phyloP scores from a whole-genome alignment of 1,284 basidiomycete genomes.

The Lignosus rhinocerotis region DNA sequence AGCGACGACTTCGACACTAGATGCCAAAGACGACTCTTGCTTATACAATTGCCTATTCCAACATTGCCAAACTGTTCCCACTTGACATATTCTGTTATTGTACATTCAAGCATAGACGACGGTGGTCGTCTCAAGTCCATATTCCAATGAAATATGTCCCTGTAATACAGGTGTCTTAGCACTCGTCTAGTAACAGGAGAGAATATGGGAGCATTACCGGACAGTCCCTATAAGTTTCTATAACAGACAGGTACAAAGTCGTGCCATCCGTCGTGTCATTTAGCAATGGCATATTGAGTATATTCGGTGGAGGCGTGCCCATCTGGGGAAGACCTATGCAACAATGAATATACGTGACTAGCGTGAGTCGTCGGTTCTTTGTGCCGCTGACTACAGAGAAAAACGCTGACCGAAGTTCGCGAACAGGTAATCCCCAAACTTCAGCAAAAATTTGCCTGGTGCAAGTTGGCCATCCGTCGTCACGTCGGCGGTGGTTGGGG shows the following conservation, averaged over 20 bases:
- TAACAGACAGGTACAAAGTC: conserved; percentile 17
- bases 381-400: too few species aligned
- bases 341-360: too few species aligned
- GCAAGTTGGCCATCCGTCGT: conserved; percentile 17
- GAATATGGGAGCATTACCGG: conserved; percentile 5
- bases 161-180: neutral
- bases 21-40: too few species aligned
- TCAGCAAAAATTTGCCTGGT: conserved; percentile 20
- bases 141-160: conserved; percentile 18
- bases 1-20: too few species aligned
- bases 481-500: conserved; percentile 16
- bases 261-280: conserved; percentile 1
- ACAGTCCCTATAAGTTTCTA: conserved; percentile 19
- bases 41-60: too few species aligned
- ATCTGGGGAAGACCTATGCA: conserved; percentile 14
- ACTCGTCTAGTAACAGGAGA: too few species aligned
- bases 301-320: conserved; percentile 14
- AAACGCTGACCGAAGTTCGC: conserved; percentile 25
- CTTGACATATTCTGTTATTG: too few species aligned
- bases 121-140: conserved; percentile 22
- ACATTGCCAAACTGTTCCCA: too few species aligned
- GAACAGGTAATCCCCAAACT: conserved; percentile 25
- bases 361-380: too few species aligned
- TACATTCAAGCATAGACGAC: conserved; percentile 14
- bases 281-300: conserved; percentile 6